Evolutionary conservation across 2,329 filamentous ascomycete species (phyloP), one percentile per base, ranked within the genome.

Genomic region (Penicillium corylophilum): DNA sequence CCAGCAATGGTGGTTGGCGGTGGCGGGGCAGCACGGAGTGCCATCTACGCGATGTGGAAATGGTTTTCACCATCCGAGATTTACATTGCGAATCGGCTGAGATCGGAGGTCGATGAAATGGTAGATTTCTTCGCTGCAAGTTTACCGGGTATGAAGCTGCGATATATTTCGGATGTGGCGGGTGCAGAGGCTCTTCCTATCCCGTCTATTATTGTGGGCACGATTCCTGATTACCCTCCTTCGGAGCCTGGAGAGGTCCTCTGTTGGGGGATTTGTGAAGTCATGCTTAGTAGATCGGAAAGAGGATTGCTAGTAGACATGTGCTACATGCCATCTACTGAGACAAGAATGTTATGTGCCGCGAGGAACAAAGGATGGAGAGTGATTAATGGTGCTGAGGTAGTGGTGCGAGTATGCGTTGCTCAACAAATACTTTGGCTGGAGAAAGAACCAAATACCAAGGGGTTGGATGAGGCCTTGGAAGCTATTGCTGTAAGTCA

Each of bases 221-320:
- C 62, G 2, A 54, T 62, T 18, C 62, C 62, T 2, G 56, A 62
- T 43, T 53, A 50, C 18, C 26, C 47, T 10, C 62, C 62, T 2
- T 46, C 53, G 1, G 49, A 53, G 10, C 45, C 50, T 2, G 61
- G 59, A 2, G 62, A 64, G 38, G 44, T 48, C 2, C 35, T 48
- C 6, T 43, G 49, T 18, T 43, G 43, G 48, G 5, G 31, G 3
- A 48, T 57, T 3, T 48, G 44, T 6, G 49, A 52, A 24, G 20
- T 2, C 5, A 36, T 57, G 5, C 26, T 54, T 7, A 12, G 16
- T 3, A 54, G 45, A 31, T 42, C 23, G 2, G 46, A 43, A 9
- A 53, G 45, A 39, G 62, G 61, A 2, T 40, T 60, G n/a, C 15
- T 65, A 23, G 40, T 65, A 24, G 61, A 65, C 40, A 65, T 65